Conservation (phyloP, 1,284 basidiomycete species). For the Ustilago loliicola region DNA sequence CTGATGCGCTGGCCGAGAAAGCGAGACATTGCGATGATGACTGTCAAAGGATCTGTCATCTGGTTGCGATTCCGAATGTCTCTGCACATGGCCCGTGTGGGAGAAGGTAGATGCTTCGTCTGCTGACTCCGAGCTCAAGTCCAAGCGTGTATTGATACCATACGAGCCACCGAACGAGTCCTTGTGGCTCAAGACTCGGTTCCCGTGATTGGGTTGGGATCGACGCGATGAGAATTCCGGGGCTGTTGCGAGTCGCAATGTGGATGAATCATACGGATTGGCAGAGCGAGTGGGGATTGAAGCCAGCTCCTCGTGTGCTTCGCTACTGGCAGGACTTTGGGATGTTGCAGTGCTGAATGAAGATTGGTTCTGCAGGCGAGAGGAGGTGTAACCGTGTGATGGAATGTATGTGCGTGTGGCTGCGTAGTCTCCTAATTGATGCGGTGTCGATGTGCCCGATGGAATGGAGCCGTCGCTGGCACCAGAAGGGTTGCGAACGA, state of each 20-base stretch:
- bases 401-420: slow-evolving; percentile 34
- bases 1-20: slow-evolving; percentile 27
- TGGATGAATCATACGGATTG: slow-evolving; percentile 16
- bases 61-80: background rate
- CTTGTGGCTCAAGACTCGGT: slow-evolving; percentile 42
- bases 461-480: slow-evolving; percentile 23
- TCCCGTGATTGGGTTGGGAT: slow-evolving; percentile 27
- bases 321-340: slow-evolving; percentile 40
- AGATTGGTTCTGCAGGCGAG: slow-evolving; percentile 35
- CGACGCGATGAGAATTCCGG: slow-evolving; percentile 21
- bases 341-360: slow-evolving; percentile 41
- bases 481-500: slow-evolving; percentile 33
- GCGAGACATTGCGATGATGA: slow-evolving; percentile 31
- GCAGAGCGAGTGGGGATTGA: slow-evolving; percentile 19
- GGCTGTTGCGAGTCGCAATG: slow-evolving; percentile 16
- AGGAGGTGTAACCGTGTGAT: slow-evolving; percentile 26
- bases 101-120: slow-evolving; percentile 21
- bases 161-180: slow-evolving; percentile 50
- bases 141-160: slow-evolving; percentile 16
- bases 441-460: slow-evolving; percentile 36
- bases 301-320: slow-evolving; percentile 40
- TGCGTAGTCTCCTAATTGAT: slow-evolving; percentile 35
- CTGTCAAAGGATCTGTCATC: slow-evolving; percentile 10
- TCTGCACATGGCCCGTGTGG: slow-evolving; percentile 1
- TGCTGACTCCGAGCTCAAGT: slow-evolving; percentile 23